A percentile compares a stretch with the other conserved stretches of the same genome.
Conservation (phyloP, 352 stramenopile genomes). For the Phytophthora constricta region DNA sequence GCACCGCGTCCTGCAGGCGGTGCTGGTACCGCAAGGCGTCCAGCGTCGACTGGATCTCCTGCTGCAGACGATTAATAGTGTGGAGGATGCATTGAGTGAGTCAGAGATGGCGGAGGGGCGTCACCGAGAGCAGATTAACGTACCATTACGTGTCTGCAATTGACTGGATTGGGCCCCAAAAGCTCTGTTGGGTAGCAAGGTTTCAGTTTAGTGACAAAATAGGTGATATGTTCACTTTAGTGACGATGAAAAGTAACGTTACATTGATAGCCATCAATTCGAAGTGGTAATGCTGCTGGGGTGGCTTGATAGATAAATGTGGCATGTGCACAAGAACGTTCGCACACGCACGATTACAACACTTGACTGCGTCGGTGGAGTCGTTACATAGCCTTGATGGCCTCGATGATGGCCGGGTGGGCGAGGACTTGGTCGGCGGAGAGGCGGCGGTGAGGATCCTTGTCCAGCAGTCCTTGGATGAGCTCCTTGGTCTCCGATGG, state of each 20-base stretch:
- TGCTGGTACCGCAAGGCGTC: constrained; percentile 61
- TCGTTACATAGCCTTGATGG: constrained; percentile 28
- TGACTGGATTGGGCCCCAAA: neutral
- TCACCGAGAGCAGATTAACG: neutral
- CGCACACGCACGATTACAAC: constrained; percentile 13
- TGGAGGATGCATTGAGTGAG: neutral
- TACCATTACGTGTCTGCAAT: neutral
- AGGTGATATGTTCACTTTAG: neutral
- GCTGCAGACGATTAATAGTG: constrained; percentile 4
- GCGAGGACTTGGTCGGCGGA: constrained; percentile 58
- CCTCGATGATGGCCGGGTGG: constrained; percentile 41
- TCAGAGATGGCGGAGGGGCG: neutral
- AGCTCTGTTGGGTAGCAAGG: neutral
- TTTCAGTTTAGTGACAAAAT: neutral
- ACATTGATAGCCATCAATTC: constrained; percentile 15
- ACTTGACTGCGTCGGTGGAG: constrained; percentile 7
- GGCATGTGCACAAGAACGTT: constrained; percentile 9
- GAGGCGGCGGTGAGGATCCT: constrained; percentile 62
- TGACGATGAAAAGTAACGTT: constrained; percentile 18
- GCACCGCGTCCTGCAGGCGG: constrained; percentile 54
- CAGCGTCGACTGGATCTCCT: constrained; percentile 51
- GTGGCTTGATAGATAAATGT: constrained; percentile 30
- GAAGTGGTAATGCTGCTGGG: neutral
- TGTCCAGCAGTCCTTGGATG: constrained; percentile 73
- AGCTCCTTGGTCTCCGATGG: constrained; percentile 64